A percentile compares a stretch with the other conserved stretches of the same genome.
These are phyloP conservation scores for Phaffomyces opuntiae DNA, from an alignment of 805 yeast species.

Conservation along the genomic window DNA sequence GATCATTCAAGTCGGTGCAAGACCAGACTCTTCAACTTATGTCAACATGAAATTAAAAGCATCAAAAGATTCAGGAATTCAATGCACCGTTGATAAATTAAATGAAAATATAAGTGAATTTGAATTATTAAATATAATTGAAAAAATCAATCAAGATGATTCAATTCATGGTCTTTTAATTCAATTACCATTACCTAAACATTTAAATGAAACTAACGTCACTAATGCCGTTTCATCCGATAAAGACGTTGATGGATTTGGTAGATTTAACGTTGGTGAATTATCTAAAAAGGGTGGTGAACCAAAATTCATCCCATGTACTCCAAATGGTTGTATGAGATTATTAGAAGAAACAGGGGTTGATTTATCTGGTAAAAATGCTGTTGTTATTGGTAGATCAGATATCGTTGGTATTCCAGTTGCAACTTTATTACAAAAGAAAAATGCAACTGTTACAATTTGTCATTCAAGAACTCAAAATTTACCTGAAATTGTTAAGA, in stretches of 20 bases:
- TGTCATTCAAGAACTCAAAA: conserved; percentile 70
- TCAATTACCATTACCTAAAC: conserved; percentile 84
- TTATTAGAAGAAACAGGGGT: conserved; percentile 66
- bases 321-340: conserved; percentile 89
- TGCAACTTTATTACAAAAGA: conserved; percentile 73
- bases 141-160: conserved; percentile 63
- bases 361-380: conserved; percentile 66
- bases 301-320: conserved; percentile 85
- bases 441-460: conserved; percentile 74
- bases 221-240: conserved; percentile 75
- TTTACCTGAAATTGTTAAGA: conserved; percentile 47
- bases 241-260: conserved; percentile 96
- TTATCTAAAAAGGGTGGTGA: conserved; percentile 78
- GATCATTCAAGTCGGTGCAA: conserved; percentile 79
- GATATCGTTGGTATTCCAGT: conserved; percentile 97
- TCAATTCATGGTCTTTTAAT: conserved; percentile 80
- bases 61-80: conserved; percentile 74
- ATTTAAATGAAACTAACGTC: conserved; percentile 68
- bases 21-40: conserved; percentile 89
- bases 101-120: conserved; percentile 56
- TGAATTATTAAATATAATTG: conserved; percentile 52
- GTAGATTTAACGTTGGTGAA: conserved; percentile 83
- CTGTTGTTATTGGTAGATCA: conserved; percentile 90
- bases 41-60: conserved; percentile 90
- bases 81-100: conserved; percentile 57